phyloP scores from a whole-genome alignment of 1,284 basidiomycete species.

The Rhodotorula sp. region DNA sequence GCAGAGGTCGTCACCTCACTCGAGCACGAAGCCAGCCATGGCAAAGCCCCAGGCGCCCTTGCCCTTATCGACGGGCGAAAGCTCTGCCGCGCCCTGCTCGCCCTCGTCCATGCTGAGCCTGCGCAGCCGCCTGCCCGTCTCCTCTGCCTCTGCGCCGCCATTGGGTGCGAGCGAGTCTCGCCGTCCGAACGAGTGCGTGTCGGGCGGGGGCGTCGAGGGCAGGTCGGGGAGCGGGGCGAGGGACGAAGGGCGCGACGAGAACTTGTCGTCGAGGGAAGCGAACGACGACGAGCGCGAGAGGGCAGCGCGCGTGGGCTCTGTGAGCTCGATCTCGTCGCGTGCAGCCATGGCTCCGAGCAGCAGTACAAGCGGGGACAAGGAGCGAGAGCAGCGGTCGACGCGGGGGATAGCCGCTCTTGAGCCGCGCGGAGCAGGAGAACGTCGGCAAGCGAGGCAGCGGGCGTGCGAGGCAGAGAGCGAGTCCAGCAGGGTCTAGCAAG shows the following conservation, averaged over 20 bases:
- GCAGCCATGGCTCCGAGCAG: no score
- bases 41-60: conserved; percentile 51
- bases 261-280: conserved; percentile 2
- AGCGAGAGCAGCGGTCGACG: background rate
- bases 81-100: background rate
- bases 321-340: conserved; percentile 5
- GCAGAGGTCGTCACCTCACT: background rate
- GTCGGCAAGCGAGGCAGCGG: no score
- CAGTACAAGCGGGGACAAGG: background rate
- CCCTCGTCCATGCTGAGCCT: conserved; percentile 15
- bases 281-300: conserved; percentile 1
- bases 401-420: no score
- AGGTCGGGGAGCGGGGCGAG: background rate
- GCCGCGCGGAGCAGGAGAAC: background rate
- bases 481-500: no score
- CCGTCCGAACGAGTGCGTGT: background rate
- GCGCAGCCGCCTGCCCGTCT: conserved; percentile 8
- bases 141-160: conserved; percentile 1
- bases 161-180: background rate
- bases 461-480: no score
- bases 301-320: background rate
- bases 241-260: background rate
- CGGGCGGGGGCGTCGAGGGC: conserved; percentile 2
- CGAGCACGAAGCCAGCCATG: conserved; percentile 43
- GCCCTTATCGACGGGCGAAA: conserved; percentile 51